These are phyloP conservation scores for Sphagnum fallax DNA, from an alignment of 228 moss, liverwort and hornwort genomes.

Conservation along the genomic window DNA sequence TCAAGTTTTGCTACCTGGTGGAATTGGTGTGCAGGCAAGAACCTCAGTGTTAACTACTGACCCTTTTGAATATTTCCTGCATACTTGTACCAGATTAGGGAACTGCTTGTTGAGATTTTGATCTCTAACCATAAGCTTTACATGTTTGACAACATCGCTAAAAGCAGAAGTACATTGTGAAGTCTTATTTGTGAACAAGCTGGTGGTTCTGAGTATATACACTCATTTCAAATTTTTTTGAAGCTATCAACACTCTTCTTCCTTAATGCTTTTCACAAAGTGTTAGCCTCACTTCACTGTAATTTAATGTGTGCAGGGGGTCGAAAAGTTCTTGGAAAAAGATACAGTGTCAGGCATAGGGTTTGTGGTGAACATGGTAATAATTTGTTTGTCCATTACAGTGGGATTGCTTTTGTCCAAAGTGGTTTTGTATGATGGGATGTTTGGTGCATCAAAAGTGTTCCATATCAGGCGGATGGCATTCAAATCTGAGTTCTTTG, in stretches of 20 bases:
- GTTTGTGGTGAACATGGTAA: constrained; percentile 56
- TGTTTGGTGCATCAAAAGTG: constrained; percentile 26
- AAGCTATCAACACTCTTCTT: too few relatives aligned
- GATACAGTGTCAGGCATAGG: constrained; percentile 38
- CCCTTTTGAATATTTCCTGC: too few relatives aligned
- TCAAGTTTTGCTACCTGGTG: constrained; percentile 55
- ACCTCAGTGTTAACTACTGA: background rate
- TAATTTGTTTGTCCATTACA: constrained; percentile 53
- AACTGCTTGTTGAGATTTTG: too few relatives aligned
- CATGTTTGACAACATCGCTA: too few relatives aligned
- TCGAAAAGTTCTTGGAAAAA: constrained; percentile 32
- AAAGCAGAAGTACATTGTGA: too few relatives aligned
- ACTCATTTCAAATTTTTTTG: too few relatives aligned
- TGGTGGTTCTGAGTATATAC: too few relatives aligned
- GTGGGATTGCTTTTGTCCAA: constrained; percentile 49
- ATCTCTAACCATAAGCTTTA: too few relatives aligned
- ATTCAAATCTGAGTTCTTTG: background rate
- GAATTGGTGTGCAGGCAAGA: constrained; percentile 60
- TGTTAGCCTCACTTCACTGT: background rate
- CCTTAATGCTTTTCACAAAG: too few relatives aligned
- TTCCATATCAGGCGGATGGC: constrained; percentile 6
- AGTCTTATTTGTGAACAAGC: too few relatives aligned
- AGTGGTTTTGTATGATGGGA: constrained; percentile 37
- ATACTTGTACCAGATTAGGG: too few relatives aligned
- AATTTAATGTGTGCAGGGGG: constrained; percentile 22